Evolutionary conservation across 495 filamentous ascomycete genomes (phyloP).

Genomic region (Lasiosphaeria ovina): DNA sequence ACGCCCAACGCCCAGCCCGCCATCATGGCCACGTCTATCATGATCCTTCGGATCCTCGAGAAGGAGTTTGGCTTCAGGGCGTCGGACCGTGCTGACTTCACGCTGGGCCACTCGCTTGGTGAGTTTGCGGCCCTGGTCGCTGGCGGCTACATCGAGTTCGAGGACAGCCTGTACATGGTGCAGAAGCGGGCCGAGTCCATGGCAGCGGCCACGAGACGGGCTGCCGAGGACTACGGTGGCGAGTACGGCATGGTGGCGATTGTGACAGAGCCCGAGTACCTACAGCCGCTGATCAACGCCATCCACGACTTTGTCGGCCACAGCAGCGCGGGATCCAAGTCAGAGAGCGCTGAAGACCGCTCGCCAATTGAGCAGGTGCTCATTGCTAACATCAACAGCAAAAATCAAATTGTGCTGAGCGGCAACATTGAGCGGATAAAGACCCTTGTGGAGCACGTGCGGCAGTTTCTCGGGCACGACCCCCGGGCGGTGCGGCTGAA

Average conservation of each 20-base stretch:
- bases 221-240: constrained; percentile 61
- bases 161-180: constrained; percentile 75
- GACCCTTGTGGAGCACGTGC: constrained; percentile 79
- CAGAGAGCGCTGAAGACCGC: constrained; percentile 61
- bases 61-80: constrained; percentile 75
- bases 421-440: constrained; percentile 84
- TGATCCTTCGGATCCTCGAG: constrained; percentile 88
- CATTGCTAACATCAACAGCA: constrained; percentile 92
- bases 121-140: constrained; percentile 91
- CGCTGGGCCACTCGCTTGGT: constrained; percentile 90
- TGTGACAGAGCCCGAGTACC: constrained; percentile 75
- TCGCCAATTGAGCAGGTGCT: constrained; percentile 81
- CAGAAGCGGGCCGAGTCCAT: constrained; percentile 79
- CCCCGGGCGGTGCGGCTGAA: constrained; percentile 84
- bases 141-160: constrained; percentile 70
- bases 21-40: constrained; percentile 89
- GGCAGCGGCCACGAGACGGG: constrained; percentile 68
- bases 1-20: constrained; percentile 92
- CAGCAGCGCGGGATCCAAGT: constrained; percentile 59
- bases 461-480: constrained; percentile 92
- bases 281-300: constrained; percentile 63
- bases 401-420: constrained; percentile 92
- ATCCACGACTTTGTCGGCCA: constrained; percentile 81
- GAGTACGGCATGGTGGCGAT: constrained; percentile 93
- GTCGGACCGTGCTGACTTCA: constrained; percentile 67